Evolutionary conservation across 2,329 filamentous ascomycete species (phyloP), one percentile per base, ranked within the genome.

Genomic region (Pseudocercospora crystallina): DNA sequence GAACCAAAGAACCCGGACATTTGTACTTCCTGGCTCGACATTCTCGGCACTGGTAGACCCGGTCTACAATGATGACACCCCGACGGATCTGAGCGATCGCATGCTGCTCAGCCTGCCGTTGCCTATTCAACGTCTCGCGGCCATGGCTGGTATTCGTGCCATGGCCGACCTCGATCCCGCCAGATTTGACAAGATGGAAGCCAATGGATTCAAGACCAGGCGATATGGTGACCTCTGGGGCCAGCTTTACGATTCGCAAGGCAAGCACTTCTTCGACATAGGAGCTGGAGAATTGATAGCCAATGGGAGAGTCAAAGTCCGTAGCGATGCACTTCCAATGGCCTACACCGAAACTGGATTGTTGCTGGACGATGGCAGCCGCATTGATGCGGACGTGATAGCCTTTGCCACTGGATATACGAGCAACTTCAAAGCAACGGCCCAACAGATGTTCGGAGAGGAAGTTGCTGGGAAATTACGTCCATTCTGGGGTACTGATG

Each of bases 231-330:
- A 72, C 62, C 57, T 70, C 14, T 62, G 63, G 42, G 63, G 59
- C 32, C 67, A 71, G 41, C 63, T 76, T 35, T 69, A 64, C 47
- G 70, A 74, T 48, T 66, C 69, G 5, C 62, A 69, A n/a, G 74
- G 75, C 8, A 72, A 74, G 0, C 74, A 76, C 57, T 77, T 75
- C 56, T 69, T 76, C 49, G 74, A 77, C 48, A 68, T 75, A 15
- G 75, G 75, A 1, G 66, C 68, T 4, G 71, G 67, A 0, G 63
- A 65, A 32, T 65, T 72, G 47, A 74, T 76, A 35, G 61, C 69
- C 10, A 64, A 72, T 10, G 71, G 73, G n/a, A 64, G 72, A 62
- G 75, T 76, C 51, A 71, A 69, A 47, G 64, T 77, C 41, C 72
- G 74, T 58, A 68, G 68, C 13, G 68, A 69, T n/a, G 63, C 68